These are phyloP conservation scores for Citrullus colocynthis DNA, from an alignment of 306 rosid genomes.

Conservation along the genomic window DNA sequence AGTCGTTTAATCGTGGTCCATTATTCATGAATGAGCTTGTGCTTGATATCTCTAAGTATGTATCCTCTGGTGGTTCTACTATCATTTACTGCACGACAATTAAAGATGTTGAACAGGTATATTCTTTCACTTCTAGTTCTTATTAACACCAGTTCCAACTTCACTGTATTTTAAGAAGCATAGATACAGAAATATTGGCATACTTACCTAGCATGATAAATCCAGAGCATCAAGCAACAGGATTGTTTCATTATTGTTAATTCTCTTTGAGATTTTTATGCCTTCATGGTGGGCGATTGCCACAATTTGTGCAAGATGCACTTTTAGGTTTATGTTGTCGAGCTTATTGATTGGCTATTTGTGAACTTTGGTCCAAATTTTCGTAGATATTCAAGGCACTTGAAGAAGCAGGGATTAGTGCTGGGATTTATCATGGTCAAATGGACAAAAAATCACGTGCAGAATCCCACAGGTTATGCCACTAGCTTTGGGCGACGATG, in stretches of 20 bases:
- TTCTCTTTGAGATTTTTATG: neutral
- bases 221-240: neutral
- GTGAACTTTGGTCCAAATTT: conserved; percentile 5
- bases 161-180: neutral
- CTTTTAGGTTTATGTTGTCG: neutral
- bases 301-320: neutral
- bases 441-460: conserved; percentile 59
- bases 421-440: conserved; percentile 76
- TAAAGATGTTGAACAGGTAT: conserved; percentile 79
- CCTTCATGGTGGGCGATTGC: neutral
- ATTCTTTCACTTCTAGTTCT: neutral
- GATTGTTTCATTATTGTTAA: neutral
- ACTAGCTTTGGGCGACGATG: neutral
- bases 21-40: conserved; percentile 53
- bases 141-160: neutral
- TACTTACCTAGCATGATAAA: neutral
- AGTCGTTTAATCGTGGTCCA: conserved; percentile 47
- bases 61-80: conserved; percentile 53
- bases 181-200: neutral
- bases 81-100: conserved; percentile 81
- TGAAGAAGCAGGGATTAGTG: conserved; percentile 46
- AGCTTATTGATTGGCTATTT: conserved; percentile 6
- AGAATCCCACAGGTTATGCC: conserved; percentile 69
- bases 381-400: conserved; percentile 50
- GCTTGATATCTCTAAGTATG: conserved; percentile 44